phyloP scores from a whole-genome alignment of 2,329 filamentous ascomycete species.

The Pseudogymnoascus sp. region DNA sequence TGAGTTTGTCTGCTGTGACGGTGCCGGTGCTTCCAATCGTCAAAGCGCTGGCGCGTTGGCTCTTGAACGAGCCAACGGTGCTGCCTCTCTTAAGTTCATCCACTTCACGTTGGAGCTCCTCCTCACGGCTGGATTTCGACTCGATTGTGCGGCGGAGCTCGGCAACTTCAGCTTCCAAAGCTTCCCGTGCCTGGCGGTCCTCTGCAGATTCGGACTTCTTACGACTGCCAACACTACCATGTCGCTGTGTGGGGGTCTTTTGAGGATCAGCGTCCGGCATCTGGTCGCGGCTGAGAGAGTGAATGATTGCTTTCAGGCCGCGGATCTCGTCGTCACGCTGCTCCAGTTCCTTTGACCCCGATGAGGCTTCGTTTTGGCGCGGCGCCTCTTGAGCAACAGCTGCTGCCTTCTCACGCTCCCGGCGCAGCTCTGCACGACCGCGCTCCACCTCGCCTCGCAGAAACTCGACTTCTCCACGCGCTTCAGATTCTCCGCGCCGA shows the following conservation, averaged over 20 bases:
- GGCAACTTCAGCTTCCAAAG: constrained; percentile 70
- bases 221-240: constrained; percentile 14
- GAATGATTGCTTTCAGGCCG: constrained; percentile 94
- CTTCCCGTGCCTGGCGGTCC: constrained; percentile 54
- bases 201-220: constrained; percentile 38
- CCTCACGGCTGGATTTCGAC: constrained; percentile 64
- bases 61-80: constrained; percentile 25
- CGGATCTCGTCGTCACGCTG: constrained; percentile 96
- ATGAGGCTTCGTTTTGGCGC: constrained; percentile 34
- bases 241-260: constrained; percentile 25
- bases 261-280: constrained; percentile 27
- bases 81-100: constrained; percentile 51
- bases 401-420: constrained; percentile 77
- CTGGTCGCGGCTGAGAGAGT: constrained; percentile 78
- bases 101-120: constrained; percentile 78
- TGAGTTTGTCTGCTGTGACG: constrained; percentile 21
- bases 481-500: constrained; percentile 86
- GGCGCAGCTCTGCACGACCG: constrained; percentile 75
- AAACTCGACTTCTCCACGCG: constrained; percentile 91
- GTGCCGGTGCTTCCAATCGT: constrained; percentile 37
- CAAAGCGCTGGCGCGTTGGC: constrained; percentile 45
- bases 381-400: constrained; percentile 46
- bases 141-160: constrained; percentile 69
- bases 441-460: constrained; percentile 89
- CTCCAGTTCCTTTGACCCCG: constrained; percentile 66